Base-by-base conservation (phyloP, 2,329 filamentous ascomycete genomes). In the Tolypocladium album region DNA sequence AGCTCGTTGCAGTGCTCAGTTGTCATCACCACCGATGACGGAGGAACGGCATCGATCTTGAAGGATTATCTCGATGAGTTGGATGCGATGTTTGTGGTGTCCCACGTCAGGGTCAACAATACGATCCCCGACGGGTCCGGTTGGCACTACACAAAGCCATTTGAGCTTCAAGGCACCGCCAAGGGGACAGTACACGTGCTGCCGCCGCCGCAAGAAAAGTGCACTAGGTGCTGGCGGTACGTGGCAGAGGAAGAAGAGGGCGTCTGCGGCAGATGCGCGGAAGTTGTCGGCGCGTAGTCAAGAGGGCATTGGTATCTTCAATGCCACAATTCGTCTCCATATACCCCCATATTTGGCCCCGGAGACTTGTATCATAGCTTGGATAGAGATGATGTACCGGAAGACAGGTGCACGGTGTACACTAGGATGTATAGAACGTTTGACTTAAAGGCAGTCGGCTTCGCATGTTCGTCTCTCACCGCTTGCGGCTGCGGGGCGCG, bases 181-280 rank as follows among this genome's bases (percentile, higher is more conserved):
- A 65, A 64, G 61, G 75, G 74, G 40, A 74, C 66, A 38, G 78
- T 78, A 27, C 73, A 75, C 64, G 78, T 81, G 27, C 65, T 79
- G 57, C 79, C 82, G 60, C 82, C 82, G 1, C 71, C 67, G 65
- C 68, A 78, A 15, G 75, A 79, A 55, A 99, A 97, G 73, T 99
- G 94, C 71, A 80, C 84, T 0, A 81, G 94, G 57, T 99, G 94
- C 75, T 99, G 94, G 94, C 84, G 88, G 63, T 96, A 90, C 72
- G 80, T 88, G 31, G 86, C 88, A n/a, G 77, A 82, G n/a, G 74
- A 75, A 56, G 80, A 87, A 65, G 84, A 88, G 22, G 72, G 76
- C 45, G 75, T 96, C 22, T 97, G 93, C 72, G 74, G 73, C 56
- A 79, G 91, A 69, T 97, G 93, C 71, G 61, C 61, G 53, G 31